phyloP scores from a whole-genome alignment of 2,329 filamentous ascomycete species.

The Microdochium paspali region DNA sequence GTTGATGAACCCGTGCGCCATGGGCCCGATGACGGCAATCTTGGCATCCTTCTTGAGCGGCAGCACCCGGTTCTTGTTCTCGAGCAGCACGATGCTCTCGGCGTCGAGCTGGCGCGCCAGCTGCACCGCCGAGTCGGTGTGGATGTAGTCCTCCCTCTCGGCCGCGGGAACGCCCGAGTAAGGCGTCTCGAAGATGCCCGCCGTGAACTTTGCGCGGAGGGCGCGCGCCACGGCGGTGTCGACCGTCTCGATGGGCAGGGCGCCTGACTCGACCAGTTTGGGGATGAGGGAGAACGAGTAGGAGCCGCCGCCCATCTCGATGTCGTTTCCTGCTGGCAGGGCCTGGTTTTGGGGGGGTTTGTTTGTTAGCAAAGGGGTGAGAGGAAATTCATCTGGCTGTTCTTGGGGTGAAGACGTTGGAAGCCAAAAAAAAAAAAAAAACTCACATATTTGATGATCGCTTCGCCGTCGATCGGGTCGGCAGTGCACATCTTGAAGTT shows the following conservation, averaged over 20 bases:
- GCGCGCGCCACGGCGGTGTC: constrained; percentile 57
- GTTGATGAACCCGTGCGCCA: constrained; percentile 64
- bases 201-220: constrained; percentile 57
- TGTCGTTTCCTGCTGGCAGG: constrained; percentile 60
- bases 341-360: constrained; percentile 21
- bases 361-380: constrained; percentile 2
- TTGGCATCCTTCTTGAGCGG: constrained; percentile 54
- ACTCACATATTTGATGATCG: constrained; percentile 47
- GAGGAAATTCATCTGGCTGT: no score
- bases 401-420: constrained; percentile 11
- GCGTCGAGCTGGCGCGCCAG: constrained; percentile 54
- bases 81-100: constrained; percentile 52
- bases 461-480: constrained; percentile 52
- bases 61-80: constrained; percentile 44
- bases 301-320: constrained; percentile 69
- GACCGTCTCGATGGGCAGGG: constrained; percentile 48
- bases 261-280: constrained; percentile 50
- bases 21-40: constrained; percentile 65
- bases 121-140: constrained; percentile 47
- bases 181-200: constrained; percentile 64
- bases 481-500: constrained; percentile 55
- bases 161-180: constrained; percentile 48
- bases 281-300: constrained; percentile 63
- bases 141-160: constrained; percentile 48
- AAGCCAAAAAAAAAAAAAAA: neutral